A percentile compares a stretch with the other conserved stretches of the same genome.
These are phyloP conservation scores for Flaveria sonorensis DNA, from an alignment of 129 eudicot genomes.

Conservation along the genomic window DNA sequence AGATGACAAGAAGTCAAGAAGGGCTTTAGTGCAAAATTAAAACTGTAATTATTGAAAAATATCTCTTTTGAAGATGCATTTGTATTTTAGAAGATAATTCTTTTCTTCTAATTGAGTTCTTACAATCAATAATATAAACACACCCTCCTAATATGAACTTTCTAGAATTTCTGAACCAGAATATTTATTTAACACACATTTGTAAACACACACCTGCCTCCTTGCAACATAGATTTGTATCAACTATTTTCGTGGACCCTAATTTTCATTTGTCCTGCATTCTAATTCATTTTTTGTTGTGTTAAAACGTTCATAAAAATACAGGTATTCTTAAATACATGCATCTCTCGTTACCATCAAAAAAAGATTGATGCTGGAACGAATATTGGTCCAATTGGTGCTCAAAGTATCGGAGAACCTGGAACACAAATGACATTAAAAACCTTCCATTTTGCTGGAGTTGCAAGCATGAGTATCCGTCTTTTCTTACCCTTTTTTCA, in stretches of 20 bases:
- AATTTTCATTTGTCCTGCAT: slow-evolving; percentile 1
- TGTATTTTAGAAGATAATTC: neutral
- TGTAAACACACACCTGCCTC: neutral
- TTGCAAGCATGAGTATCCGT: slow-evolving; percentile 99
- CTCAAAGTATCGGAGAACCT: slow-evolving; percentile 99
- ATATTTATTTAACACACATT: neutral
- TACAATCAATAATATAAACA: neutral
- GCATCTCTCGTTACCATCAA: slow-evolving; percentile 68
- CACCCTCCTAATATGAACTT: neutral
- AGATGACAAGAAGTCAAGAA: neutral
- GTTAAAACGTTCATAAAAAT: slow-evolving; percentile 12
- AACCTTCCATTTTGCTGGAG: slow-evolving; percentile 99
- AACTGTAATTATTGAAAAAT: neutral
- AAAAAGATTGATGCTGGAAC: slow-evolving; percentile 86
- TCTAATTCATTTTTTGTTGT: slow-evolving; percentile 6
- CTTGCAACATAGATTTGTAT: neutral
- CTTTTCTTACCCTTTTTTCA: neutral
- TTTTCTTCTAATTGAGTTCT: neutral
- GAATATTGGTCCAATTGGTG: slow-evolving; percentile 97
- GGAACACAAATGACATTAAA: slow-evolving; percentile 98
- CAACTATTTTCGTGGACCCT: neutral
- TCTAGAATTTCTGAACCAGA: neutral
- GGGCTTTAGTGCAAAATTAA: neutral
- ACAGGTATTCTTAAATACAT: slow-evolving; percentile 74
- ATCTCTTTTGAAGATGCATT: neutral